Conservation (phyloP, 352 stramenopile genomes). For the Stramenopiles sp. region DNA sequence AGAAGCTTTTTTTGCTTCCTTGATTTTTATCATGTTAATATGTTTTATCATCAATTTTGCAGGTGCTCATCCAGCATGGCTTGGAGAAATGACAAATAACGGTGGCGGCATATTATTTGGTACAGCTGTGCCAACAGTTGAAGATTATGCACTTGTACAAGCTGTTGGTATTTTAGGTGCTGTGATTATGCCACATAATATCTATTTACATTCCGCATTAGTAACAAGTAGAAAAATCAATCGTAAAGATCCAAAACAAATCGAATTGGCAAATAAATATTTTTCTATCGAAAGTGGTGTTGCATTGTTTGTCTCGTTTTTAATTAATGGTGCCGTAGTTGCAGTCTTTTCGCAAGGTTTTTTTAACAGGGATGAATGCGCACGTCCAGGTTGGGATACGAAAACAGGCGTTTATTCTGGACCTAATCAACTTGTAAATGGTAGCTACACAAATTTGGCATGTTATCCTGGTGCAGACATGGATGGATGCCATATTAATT, state of each 20-base stretch:
- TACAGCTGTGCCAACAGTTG: conserved; percentile 29
- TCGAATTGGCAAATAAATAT: conserved; percentile 68
- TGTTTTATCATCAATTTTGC: conserved; percentile 74
- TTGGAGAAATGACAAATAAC: background rate
- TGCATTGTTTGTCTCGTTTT: conserved; percentile 71
- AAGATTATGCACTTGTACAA: conserved; percentile 42
- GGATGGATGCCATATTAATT: background rate
- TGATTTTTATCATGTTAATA: conserved; percentile 76
- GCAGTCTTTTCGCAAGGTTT: conserved; percentile 78
- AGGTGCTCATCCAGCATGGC: conserved; percentile 37
- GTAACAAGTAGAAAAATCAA: conserved; percentile 28
- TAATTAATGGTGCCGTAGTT: conserved; percentile 81
- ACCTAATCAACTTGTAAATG: too few relatives aligned
- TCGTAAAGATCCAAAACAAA: conserved; percentile 19
- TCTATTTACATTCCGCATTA: conserved; percentile 77
- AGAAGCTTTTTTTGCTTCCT: conserved; percentile 66
- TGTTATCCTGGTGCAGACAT: background rate
- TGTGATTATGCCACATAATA: conserved; percentile 89
- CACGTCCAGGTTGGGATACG: background rate
- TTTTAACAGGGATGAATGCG: conserved; percentile 27
- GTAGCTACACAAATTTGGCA: background rate
- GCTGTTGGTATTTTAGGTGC: conserved; percentile 73
- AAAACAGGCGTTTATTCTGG: background rate
- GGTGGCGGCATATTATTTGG: conserved; percentile 48
- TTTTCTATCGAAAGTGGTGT: conserved; percentile 72